phyloP scores from a whole-genome alignment of 1,284 basidiomycete species.

The Ceratobasidium sp. region DNA sequence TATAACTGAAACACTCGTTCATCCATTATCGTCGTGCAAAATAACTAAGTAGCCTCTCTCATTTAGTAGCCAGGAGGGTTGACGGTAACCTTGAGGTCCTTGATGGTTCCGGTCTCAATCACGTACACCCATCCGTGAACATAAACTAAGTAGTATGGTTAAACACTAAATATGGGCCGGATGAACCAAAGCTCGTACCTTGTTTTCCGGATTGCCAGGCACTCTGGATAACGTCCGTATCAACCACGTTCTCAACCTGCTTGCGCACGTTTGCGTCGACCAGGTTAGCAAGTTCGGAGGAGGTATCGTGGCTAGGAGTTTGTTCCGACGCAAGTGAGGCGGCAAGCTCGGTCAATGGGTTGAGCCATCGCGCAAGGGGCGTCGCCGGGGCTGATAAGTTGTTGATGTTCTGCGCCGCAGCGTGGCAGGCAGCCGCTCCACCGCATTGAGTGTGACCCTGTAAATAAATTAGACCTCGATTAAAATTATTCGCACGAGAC shows the following conservation, averaged over 20 bases:
- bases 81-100: slow-evolving; percentile 66
- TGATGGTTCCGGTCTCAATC: slow-evolving; percentile 74
- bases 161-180: slow-evolving; percentile 2
- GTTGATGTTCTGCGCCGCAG: slow-evolving; percentile 55
- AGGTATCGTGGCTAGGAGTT: slow-evolving; percentile 51
- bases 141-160: slow-evolving; percentile 61
- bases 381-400: slow-evolving; percentile 56
- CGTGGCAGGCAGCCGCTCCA: slow-evolving; percentile 75
- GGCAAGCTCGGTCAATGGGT: slow-evolving; percentile 74
- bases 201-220: slow-evolving; percentile 80
- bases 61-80: slow-evolving; percentile 43
- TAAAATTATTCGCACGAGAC: slow-evolving; percentile 32
- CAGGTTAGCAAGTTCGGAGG: slow-evolving; percentile 63
- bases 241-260: slow-evolving; percentile 80
- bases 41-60: too few relatives aligned
- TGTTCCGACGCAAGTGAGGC: slow-evolving; percentile 59
- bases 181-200: slow-evolving; percentile 33
- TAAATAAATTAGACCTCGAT: slow-evolving; percentile 70
- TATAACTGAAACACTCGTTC: too few relatives aligned
- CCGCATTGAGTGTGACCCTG: slow-evolving; percentile 88
- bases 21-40: too few relatives aligned
- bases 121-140: slow-evolving; percentile 92
- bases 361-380: slow-evolving; percentile 78
- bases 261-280: slow-evolving; percentile 82
- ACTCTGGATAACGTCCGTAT: slow-evolving; percentile 71